Base-by-base conservation (phyloP, 169 alveolate species). In the Besnoitia besnoiti region DNA sequence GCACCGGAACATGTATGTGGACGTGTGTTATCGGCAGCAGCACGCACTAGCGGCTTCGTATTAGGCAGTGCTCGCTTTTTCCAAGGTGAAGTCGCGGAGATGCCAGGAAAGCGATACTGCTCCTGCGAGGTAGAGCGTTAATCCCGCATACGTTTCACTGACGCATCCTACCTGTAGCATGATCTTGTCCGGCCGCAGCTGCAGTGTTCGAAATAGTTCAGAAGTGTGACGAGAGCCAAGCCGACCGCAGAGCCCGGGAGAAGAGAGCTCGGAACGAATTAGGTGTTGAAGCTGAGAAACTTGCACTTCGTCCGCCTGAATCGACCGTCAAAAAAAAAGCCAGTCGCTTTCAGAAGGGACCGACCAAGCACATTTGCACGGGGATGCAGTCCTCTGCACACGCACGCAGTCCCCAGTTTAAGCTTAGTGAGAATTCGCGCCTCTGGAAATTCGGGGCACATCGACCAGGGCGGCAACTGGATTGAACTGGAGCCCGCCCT, bases 211-310 rank as follows among this genome's bases (percentile, higher is more conserved):
- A 35, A 77, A 77, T 10, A 77, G 87, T 37, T 77, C 87, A 30
- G 10, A 39, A 51, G 61, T 39, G 47, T 77, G 59, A 27, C 87
- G 87, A 21, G 40, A 30, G 59, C 62, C 21, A 24, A 77, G 61
- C 40, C 59, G 42, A 27, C 59, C 40, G 40, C 47, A n/a, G n/a
- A 39, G 40, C 16, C 16, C 61, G 33, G 87, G 40, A 35, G 59
- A 40, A 30, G 87, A 77, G 10, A 77, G 40, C 46, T 33, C 84
- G 16, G 84, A 73, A 39, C 84, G 84, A 73, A 73, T 73, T 30
- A 39, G 14, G 42, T 33, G 84, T 44, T 73, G 84, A 73, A 73
- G 16, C 30, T 33, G 24, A 33, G 84, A 73, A 4, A 73, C 3
- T 16, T 73, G 40, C 27, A 73, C 40, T 24, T 73, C 84, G 42